A percentile compares a stretch with the other conserved stretches of the same genome.
phyloP scores from a whole-genome alignment of 75 land plant genomes.

The Larix kaempferi region DNA sequence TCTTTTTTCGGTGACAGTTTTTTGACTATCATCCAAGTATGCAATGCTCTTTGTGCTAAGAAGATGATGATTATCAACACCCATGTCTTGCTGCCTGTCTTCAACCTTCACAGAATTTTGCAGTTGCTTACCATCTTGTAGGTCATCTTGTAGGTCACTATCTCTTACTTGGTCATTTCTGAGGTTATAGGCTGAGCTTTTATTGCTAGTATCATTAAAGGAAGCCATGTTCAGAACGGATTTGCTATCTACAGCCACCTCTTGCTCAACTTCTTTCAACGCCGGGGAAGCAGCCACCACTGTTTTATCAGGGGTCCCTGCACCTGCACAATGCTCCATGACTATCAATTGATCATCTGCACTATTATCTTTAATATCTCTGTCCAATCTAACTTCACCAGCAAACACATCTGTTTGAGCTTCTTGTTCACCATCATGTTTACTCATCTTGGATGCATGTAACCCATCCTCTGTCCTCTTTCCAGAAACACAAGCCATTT shows the following conservation, averaged over 20 bases:
- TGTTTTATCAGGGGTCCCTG: not conserved
- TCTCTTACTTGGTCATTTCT: not conserved
- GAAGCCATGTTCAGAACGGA: not conserved
- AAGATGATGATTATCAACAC: not conserved
- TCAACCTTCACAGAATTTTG: not conserved
- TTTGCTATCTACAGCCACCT: not conserved
- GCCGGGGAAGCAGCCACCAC: not conserved
- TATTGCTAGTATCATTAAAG: not conserved
- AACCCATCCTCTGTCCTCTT: not conserved
- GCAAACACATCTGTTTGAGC: not conserved
- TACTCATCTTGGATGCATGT: not conserved
- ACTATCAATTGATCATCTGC: conserved; percentile 11
- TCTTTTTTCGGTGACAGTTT: not conserved
- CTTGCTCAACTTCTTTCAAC: not conserved
- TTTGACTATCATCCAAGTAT: not conserved
- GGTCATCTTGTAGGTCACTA: not conserved
- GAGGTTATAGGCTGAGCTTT: not conserved
- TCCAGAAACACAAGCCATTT: not conserved
- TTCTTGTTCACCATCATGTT: not conserved
- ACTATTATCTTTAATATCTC: not conserved
- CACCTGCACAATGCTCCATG: not conserved
- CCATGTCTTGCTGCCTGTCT: not conserved
- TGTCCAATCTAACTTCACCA: not conserved
- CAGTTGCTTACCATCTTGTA: not conserved
- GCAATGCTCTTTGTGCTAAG: conserved; percentile 6